A percentile compares a stretch with the other conserved stretches of the same genome.
Evolutionary conservation across 495 filamentous ascomycete species (phyloP).

Genomic region (Parathielavia hyrcaniae): DNA sequence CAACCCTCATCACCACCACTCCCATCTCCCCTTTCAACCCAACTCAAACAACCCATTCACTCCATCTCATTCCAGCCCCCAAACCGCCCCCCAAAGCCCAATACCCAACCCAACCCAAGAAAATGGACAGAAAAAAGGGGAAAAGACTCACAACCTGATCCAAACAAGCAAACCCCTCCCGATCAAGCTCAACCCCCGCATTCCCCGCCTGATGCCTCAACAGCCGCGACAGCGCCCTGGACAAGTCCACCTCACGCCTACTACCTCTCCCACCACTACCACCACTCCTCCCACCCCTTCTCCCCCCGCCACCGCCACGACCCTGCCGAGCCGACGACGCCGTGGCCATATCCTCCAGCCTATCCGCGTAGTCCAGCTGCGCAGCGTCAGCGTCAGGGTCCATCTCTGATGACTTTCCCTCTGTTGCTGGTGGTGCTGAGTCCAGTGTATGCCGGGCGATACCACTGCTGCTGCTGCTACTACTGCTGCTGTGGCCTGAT

Average conservation of each 20-base stretch:
- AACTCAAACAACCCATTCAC: neutral
- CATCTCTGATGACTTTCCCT: neutral
- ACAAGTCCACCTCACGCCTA: slow-evolving; percentile 59
- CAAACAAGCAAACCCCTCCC: slow-evolving; percentile 73
- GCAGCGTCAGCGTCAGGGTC: too few relatives aligned
- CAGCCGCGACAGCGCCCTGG: slow-evolving; percentile 71
- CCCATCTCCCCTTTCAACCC: neutral
- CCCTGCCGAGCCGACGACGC: neutral
- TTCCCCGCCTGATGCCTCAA: slow-evolving; percentile 78
- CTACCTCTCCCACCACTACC: slow-evolving; percentile 31
- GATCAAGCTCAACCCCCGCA: slow-evolving; percentile 68
- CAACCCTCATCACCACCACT: neutral
- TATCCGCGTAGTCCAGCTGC: neutral
- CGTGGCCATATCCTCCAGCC: slow-evolving; percentile 10
- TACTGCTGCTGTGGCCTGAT: too few relatives aligned
- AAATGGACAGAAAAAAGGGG: slow-evolving; percentile 8
- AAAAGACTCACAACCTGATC: slow-evolving; percentile 62
- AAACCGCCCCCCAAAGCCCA: neutral
- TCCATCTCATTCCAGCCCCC: neutral
- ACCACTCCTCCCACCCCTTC: neutral
- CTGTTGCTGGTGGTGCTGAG: neutral
- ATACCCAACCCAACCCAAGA: neutral
- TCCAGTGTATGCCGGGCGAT: too few relatives aligned
- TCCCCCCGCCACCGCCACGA: neutral
- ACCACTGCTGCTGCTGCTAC: too few relatives aligned